Base-by-base conservation (phyloP, 208 protist genomes). In the Trypanosoma mega region DNA sequence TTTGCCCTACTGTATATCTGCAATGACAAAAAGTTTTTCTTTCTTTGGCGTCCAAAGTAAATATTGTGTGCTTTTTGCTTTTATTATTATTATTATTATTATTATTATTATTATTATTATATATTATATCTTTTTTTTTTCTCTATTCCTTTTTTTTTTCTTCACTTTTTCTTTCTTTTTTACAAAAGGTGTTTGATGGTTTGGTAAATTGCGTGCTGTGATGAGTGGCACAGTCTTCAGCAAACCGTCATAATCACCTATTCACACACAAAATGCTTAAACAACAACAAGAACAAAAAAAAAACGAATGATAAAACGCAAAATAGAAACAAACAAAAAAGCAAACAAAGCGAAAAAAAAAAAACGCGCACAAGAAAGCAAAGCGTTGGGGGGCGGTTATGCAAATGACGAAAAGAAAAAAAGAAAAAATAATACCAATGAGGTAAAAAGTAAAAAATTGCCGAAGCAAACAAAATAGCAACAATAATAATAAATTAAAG, bases 81-180 rank as follows among this genome's bases (percentile, higher is more conserved):
- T 31, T 1, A 34, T 12, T 12, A 54, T n/a, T 54, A 54, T 39
- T 12, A 16, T 12, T 39, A 16, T 39, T 6, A 12, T 39, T 39
- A 39, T 39, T 39, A 39, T 39, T 39, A 39, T 39, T 39, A 39
- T 39, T 39, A 39, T 39, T 39, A 39, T 39, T 39, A 24, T 34
- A 31, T 14, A 45, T 5, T 43, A 27, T 53, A 24, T 53, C 45
- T 63, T 53, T 63, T 50, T 52, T 7, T 45, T 57, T 57, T 45
- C 21, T 34, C 2, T 53, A 21, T 53, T 34, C 21, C 21, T 53
- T 29, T 30, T 3, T 29, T 36, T 1, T 34, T 53, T n/a, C 12
- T 53, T 57, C n/a, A n/a, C 4, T 54, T 57, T 41, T 57, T 39
- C 6, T 21, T 39, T 57, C 27, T 41, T 57, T 36, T 21, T 36